A percentile compares a stretch with the other conserved stretches of the same genome.
phyloP scores from a whole-genome alignment of 495 filamentous ascomycete species.

The Echria macrotheca region DNA sequence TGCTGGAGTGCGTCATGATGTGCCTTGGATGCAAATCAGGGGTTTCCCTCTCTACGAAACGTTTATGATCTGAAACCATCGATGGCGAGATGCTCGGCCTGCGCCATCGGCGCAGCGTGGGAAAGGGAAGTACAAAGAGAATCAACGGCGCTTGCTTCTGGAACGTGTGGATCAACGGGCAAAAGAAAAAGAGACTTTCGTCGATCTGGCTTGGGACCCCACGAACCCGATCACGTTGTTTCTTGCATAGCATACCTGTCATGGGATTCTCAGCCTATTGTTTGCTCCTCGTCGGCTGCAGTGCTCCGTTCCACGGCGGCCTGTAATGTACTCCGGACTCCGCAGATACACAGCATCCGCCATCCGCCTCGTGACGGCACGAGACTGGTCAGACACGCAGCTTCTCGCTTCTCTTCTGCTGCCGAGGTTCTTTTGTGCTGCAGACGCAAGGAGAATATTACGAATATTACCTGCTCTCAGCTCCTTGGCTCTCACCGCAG shows the following conservation, averaged over 20 bases:
- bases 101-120: background rate
- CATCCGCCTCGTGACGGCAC: background rate
- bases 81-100: too few species aligned
- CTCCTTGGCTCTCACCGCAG: background rate
- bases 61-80: slow-evolving; percentile 4
- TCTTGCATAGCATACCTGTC: slow-evolving; percentile 3
- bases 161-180: background rate
- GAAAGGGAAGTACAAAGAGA: slow-evolving; percentile 4
- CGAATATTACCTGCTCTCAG: background rate
- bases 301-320: too few species aligned
- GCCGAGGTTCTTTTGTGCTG: background rate
- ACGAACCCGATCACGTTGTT: too few species aligned
- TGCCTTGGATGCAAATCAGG: slow-evolving; percentile 4
- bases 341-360: background rate
- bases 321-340: too few species aligned
- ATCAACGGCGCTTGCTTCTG: background rate
- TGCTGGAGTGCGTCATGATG: background rate
- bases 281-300: background rate
- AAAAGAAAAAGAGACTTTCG: slow-evolving; percentile 6
- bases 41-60: background rate
- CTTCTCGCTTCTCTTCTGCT: background rate
- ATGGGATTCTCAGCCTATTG: slow-evolving; percentile 3
- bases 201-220: too few species aligned
- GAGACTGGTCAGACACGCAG: background rate
- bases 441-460: slow-evolving; percentile 9